Conservation (phyloP, 2,329 filamentous ascomycete species). For the Aspergillus quadricinctus region DNA sequence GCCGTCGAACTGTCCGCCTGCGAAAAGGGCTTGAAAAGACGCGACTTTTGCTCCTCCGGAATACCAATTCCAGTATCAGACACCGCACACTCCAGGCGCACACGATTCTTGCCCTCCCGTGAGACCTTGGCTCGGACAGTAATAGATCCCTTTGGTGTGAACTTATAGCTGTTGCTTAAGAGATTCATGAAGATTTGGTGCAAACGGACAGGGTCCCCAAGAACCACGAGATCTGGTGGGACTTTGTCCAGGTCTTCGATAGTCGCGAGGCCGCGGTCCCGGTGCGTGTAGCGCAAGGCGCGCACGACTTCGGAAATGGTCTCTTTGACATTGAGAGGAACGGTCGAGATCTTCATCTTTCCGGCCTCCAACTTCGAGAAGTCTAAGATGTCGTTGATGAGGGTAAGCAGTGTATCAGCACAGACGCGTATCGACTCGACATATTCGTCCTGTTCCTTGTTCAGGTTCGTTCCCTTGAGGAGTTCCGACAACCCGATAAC, state of each 20-base stretch:
- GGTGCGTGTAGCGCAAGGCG: constrained; percentile 59
- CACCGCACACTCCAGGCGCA: constrained; percentile 79
- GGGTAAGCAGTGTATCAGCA: constrained; percentile 70
- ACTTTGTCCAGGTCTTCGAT: constrained; percentile 61
- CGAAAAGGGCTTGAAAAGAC: constrained; percentile 87
- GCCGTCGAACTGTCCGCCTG: constrained; percentile 90
- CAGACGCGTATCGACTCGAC: constrained; percentile 63
- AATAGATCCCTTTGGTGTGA: constrained; percentile 80
- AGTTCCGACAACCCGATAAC: constrained; percentile 74
- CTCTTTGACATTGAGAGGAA: constrained; percentile 70
- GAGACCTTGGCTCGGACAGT: constrained; percentile 75
- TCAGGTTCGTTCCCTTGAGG: constrained; percentile 54
- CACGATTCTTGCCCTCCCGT: constrained; percentile 63
- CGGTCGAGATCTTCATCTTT: constrained; percentile 83
- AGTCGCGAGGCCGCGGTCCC: constrained; percentile 56
- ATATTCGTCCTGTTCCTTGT: constrained; percentile 57
- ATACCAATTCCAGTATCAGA: constrained; percentile 90
- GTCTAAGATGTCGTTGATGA: constrained; percentile 88
- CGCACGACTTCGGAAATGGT: constrained; percentile 62
- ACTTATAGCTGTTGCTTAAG: constrained; percentile 90
- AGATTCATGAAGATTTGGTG: constrained; percentile 77
- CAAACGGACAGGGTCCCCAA: constrained; percentile 79
- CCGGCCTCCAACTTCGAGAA: constrained; percentile 83
- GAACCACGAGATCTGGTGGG: constrained; percentile 60
- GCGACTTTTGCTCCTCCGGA: constrained; percentile 67